phyloP scores from a whole-genome alignment of 1,139 yeast genomes.

The Meyerozyma smithsonii region DNA sequence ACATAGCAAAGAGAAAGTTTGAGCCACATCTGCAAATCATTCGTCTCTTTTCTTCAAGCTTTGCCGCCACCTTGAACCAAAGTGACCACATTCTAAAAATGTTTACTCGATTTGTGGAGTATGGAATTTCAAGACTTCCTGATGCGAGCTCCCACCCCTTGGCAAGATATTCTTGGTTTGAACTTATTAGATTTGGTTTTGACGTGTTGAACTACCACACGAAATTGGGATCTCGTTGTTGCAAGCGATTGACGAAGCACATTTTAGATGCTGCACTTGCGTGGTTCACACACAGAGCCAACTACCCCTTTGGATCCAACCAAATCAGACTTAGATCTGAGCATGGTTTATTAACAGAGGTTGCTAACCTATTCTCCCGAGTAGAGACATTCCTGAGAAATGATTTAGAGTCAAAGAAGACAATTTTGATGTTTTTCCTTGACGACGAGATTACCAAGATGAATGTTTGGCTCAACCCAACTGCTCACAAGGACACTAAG shows the following conservation, averaged over 20 bases:
- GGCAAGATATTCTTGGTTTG: slow-evolving; percentile 71
- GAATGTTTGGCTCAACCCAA: slow-evolving; percentile 76
- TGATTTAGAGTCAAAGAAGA: slow-evolving; percentile 40
- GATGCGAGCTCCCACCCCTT: slow-evolving; percentile 78
- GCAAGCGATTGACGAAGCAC: slow-evolving; percentile 40
- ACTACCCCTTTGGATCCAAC: slow-evolving; percentile 86
- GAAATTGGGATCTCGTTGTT: slow-evolving; percentile 43
- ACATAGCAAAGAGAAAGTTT: slow-evolving; percentile 44
- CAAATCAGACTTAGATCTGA: slow-evolving; percentile 69
- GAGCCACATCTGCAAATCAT: slow-evolving; percentile 73
- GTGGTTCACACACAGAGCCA: slow-evolving; percentile 67
- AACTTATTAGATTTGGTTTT: slow-evolving; percentile 63
- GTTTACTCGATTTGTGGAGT: slow-evolving; percentile 57
- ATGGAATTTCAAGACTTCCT: slow-evolving; percentile 52
- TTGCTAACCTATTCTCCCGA: slow-evolving; percentile 34
- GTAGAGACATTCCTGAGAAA: slow-evolving; percentile 20
- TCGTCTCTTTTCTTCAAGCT: slow-evolving; percentile 68
- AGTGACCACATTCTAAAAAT: slow-evolving; percentile 67
- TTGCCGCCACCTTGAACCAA: slow-evolving; percentile 74
- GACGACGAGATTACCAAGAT: slow-evolving; percentile 72
- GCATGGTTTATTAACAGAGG: slow-evolving; percentile 50
- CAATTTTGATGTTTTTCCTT: slow-evolving; percentile 55
- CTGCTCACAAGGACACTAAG: slow-evolving; percentile 41
- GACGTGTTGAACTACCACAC: slow-evolving; percentile 58
- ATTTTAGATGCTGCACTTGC: slow-evolving; percentile 65